phyloP scores from a whole-genome alignment of 371 early-diverging fungal genomes.

The Capillidium heterosporum region DNA sequence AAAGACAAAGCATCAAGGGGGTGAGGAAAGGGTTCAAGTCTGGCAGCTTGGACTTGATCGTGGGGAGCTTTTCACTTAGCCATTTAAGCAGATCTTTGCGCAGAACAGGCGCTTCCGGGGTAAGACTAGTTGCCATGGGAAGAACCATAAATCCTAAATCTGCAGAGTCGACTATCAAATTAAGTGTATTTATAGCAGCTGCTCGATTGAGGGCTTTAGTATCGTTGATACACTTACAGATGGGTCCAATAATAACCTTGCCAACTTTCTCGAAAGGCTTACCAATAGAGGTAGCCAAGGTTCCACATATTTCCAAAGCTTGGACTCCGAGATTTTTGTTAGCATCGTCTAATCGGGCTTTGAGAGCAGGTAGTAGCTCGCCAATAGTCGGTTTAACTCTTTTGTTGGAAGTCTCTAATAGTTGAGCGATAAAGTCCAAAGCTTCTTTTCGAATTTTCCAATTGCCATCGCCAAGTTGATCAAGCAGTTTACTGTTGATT shows the following conservation, averaged over 20 bases:
- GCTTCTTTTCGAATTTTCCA: conserved; percentile 94
- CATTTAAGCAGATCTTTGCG: conserved; percentile 76
- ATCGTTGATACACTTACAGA: conserved; percentile 57
- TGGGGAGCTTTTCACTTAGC: conserved; percentile 32
- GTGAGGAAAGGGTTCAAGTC: conserved; percentile 44
- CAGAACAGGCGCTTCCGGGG: conserved; percentile 51
- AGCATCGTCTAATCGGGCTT: conserved; percentile 61
- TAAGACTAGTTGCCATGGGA: conserved; percentile 39
- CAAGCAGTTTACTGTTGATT: conserved; percentile 17
- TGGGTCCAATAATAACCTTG: conserved; percentile 17
- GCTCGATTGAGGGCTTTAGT: conserved; percentile 73
- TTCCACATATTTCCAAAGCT: conserved; percentile 51
- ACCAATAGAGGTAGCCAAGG: conserved; percentile 61
- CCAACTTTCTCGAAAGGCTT: conserved; percentile 50
- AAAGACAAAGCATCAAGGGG: conserved; percentile 57
- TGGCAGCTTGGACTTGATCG: conserved; percentile 14
- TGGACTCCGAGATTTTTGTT: conserved; percentile 73
- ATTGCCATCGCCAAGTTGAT: conserved; percentile 32
- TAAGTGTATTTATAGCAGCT: conserved; percentile 44
- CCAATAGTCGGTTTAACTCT: conserved; percentile 61
- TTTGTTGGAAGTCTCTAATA: conserved; percentile 58
- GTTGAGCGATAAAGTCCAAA: conserved; percentile 54
- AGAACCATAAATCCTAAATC: conserved; percentile 45
- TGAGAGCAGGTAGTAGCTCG: conserved; percentile 66
- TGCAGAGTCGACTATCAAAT: too few species aligned